Percentiles rank a stretch among this genome's conserved stretches.
These are phyloP conservation scores for Periconia sp. DNA, from an alignment of 2,329 filamentous ascomycete species.

Conservation along the genomic window DNA sequence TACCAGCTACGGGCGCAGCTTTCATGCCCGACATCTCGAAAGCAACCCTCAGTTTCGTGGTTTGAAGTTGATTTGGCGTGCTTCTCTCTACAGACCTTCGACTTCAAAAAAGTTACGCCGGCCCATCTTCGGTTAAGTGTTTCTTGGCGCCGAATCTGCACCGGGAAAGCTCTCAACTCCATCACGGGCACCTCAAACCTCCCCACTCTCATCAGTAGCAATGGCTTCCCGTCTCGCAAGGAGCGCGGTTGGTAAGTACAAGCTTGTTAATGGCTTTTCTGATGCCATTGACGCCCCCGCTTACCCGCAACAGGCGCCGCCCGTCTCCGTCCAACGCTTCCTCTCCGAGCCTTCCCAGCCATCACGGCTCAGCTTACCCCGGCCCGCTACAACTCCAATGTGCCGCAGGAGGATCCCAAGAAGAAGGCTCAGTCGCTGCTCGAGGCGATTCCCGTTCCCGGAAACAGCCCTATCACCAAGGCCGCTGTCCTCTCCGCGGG, in stretches of 20 bases:
- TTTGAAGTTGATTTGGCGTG: not conserved
- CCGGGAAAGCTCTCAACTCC: conserved; percentile 24
- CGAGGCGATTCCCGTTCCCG: conserved; percentile 89
- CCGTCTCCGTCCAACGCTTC: conserved; percentile 79
- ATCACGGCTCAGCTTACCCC: conserved; percentile 71
- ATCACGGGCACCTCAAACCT: conserved; percentile 41
- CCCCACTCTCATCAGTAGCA: conserved; percentile 60
- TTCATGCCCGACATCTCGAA: conserved; percentile 44
- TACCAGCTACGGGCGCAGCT: conserved; percentile 32
- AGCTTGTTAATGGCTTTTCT: conserved; percentile 23
- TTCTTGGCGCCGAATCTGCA: conserved; percentile 26
- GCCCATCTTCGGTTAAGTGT: conserved; percentile 31
- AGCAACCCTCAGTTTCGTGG: not conserved
- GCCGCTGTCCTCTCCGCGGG: conserved; percentile 94
- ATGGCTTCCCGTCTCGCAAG: conserved; percentile 98
- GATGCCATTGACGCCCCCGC: conserved; percentile 50
- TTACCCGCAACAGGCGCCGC: conserved; percentile 72
- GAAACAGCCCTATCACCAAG: conserved; percentile 92
- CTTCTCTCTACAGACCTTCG: too few relatives aligned
- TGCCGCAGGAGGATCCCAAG: conserved; percentile 88
- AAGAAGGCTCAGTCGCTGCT: conserved; percentile 96
- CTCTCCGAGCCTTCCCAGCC: conserved; percentile 76
- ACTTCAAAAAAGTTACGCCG: conserved; percentile 32
- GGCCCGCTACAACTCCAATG: conserved; percentile 74
- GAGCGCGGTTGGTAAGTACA: conserved; percentile 86